Conservation (phyloP, 129 eudicot genomes). For the Centella asiatica region DNA sequence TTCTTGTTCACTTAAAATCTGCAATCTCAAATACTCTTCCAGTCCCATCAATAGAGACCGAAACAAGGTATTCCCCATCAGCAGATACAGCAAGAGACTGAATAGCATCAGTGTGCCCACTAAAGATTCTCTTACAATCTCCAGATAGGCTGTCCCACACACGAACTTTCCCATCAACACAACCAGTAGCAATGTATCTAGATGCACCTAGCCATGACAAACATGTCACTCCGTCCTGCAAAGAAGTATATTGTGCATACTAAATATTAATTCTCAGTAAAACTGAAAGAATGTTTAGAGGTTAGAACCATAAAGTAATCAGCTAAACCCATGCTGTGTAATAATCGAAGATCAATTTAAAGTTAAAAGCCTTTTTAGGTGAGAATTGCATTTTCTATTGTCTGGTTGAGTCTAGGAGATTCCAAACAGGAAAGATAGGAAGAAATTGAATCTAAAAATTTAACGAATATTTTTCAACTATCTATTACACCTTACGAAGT, state of each 20-base stretch:
- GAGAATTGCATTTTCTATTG: too few species aligned
- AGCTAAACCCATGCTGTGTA: not conserved
- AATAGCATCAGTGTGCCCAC: slow-evolving; percentile 64
- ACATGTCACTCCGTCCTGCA: slow-evolving; percentile 77
- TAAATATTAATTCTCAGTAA: not conserved
- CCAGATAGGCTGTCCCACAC: slow-evolving; percentile 92
- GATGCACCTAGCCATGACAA: slow-evolving; percentile 66
- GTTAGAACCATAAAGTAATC: not conserved
- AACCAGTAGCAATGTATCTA: slow-evolving; percentile 61
- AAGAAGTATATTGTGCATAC: not conserved
- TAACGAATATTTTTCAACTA: too few species aligned
- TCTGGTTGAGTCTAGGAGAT: not conserved
- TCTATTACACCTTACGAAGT: too few species aligned
- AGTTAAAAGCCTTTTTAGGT: too few species aligned
- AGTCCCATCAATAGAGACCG: slow-evolving; percentile 60
- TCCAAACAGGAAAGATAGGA: not conserved
- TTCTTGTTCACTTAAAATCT: too few species aligned
- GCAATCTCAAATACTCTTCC: slow-evolving; percentile 58
- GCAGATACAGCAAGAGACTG: slow-evolving; percentile 65
- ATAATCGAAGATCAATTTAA: not conserved
- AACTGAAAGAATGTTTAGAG: not conserved
- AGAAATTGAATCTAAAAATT: too few species aligned
- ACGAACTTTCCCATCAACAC: slow-evolving; percentile 76
- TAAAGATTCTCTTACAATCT: slow-evolving; percentile 48
- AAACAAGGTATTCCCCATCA: slow-evolving; percentile 39